Base-by-base conservation (phyloP, 2,329 filamentous ascomycete species). In the Pseudogymnoascus destructans region DNA sequence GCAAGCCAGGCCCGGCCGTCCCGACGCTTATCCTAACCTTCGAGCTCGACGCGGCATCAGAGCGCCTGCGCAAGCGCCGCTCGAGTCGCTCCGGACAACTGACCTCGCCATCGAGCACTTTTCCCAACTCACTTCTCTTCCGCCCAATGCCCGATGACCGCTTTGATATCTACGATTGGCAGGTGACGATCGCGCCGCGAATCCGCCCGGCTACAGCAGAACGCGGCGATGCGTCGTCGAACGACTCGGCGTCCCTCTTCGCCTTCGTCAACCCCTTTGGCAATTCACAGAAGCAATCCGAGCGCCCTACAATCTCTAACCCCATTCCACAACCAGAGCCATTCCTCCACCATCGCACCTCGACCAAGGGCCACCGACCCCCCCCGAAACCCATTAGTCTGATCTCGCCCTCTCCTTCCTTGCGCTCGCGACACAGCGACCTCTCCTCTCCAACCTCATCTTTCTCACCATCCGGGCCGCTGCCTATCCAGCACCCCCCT, bases 51-150 rank as follows among this genome's bases (percentile, higher is more conserved):
- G 73, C 75, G 0, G 64, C 70, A 7, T 73, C 76, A 35, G 81
- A 85, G 62, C 84, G 81, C 67, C 73, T 82, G 62, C 77, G 80
- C 58, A 85, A 84, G 64, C 78, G 82, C 55, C 76, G 82, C 60
- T 85, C 82, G 52, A 85, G 82, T 63, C 76, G 82, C 61, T 79
- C 82, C 3, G 77, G 79, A 3, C 79, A 79, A 2, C 71, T 85
- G 19, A 63, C 66, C 11, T 57, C 60, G n/a, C 63, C 64, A 3
- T 68, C 66, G 52, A 66, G 67, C 49, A 61, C 66, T 1, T 66
- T 65, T 63, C 52, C 64, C 10, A 66, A 66, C 58, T 76, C 75
- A 0, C 68, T 86, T 2, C 78, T 77, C 70, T 85, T 86, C 61
- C 79, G 82, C 30, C 71, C 75, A 0, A 71, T 75, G 13, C 69